These are phyloP conservation scores for Komagataella populi DNA, from an alignment of 805 yeast species.

Conservation along the genomic window DNA sequence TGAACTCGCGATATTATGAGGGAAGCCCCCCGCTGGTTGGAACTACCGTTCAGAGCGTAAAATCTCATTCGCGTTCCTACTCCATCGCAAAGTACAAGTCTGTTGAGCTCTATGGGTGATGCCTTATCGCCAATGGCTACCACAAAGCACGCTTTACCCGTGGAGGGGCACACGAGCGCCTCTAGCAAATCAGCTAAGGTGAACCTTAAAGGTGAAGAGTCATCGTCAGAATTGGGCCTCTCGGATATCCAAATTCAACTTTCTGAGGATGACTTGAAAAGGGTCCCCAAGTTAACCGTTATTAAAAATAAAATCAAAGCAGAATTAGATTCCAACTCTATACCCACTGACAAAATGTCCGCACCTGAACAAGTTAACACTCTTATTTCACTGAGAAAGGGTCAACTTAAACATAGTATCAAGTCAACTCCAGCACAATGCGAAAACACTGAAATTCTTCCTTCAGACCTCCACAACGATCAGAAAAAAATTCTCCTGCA, in stretches of 20 bases:
- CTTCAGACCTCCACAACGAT: slow-evolving; percentile 20
- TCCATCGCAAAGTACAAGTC: not conserved
- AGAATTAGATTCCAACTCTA: not conserved
- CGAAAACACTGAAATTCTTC: slow-evolving; percentile 5
- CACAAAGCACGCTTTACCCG: not conserved
- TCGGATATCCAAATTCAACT: not conserved
- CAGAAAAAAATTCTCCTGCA: slow-evolving; percentile 21
- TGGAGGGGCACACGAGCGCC: not conserved
- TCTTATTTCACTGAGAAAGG: not conserved
- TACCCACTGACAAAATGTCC: not conserved
- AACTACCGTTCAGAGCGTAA: not conserved
- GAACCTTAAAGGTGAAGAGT: not conserved
- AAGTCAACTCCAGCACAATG: not conserved
- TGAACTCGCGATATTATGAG: slow-evolving; percentile 1
- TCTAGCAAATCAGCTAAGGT: not conserved
- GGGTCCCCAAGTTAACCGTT: not conserved
- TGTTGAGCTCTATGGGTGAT: not conserved
- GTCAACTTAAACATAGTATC: not conserved
- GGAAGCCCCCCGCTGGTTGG: not conserved
- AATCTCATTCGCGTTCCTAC: not conserved
- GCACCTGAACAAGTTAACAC: not conserved
- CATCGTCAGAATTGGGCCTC: not conserved
- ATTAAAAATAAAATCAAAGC: not conserved
- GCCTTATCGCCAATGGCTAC: not conserved
- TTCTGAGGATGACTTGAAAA: not conserved